Conservation (phyloP, 2,329 filamentous ascomycete species). For the Falciphora oryzae region DNA sequence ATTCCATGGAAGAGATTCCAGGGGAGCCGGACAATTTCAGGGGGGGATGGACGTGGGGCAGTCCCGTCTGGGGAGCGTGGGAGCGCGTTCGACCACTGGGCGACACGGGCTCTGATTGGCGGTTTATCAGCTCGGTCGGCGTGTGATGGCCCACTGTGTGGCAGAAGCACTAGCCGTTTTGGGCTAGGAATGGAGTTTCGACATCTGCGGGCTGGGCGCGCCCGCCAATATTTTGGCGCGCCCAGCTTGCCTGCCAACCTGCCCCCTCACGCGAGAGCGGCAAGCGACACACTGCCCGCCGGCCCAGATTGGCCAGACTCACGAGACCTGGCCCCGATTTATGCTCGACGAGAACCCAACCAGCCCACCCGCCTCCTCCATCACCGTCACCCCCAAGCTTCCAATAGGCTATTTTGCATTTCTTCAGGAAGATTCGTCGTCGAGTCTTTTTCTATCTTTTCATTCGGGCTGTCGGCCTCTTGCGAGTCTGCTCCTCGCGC, state of each 20-base stretch:
- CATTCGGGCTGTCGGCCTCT: neutral
- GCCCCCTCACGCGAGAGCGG: too few species aligned
- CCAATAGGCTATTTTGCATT: neutral
- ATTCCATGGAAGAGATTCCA: neutral
- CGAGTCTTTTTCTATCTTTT: neutral
- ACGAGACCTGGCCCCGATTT: neutral
- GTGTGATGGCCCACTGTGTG: neutral
- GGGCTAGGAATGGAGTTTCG: neutral
- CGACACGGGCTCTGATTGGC: neutral
- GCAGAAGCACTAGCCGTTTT: neutral
- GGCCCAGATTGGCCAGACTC: neutral
- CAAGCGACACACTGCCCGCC: neutral
- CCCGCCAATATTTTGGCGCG: neutral
- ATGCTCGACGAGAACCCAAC: constrained; percentile 4
- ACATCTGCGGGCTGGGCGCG: neutral
- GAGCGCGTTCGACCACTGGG: neutral
- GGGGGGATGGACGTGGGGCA: neutral
- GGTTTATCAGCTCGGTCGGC: neutral
- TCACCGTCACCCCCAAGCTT: neutral
- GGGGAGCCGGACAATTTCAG: neutral
- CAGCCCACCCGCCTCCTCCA: neutral
- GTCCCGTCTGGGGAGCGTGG: neutral
- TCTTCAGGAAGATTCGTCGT: neutral
- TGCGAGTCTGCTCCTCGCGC: neutral
- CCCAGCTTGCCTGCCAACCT: neutral